Evolutionary conservation across 2,329 filamentous ascomycete genomes (phyloP).

Genomic region (Pyrenochaeta sp.): DNA sequence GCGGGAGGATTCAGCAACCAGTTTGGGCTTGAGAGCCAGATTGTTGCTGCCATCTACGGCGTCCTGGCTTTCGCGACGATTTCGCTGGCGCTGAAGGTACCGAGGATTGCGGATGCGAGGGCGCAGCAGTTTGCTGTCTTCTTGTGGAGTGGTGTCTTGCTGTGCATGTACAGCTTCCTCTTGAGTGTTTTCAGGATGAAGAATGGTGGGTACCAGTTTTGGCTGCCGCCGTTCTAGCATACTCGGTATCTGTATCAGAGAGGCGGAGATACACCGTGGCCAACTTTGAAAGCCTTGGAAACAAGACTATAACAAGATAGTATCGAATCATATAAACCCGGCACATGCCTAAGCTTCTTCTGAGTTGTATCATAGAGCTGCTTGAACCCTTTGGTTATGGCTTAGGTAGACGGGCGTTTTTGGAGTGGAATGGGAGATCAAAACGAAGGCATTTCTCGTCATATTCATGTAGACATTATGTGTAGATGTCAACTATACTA

Average conservation of each 20-base stretch:
- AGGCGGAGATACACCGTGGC: neutral
- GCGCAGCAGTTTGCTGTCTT: slow-evolving; percentile 83
- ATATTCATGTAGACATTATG: slow-evolving; percentile 11
- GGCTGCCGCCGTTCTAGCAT: slow-evolving; percentile 81
- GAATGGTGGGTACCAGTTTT: slow-evolving; percentile 95
- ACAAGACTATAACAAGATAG: neutral
- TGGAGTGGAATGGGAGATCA: neutral
- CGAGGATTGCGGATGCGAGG: slow-evolving; percentile 80
- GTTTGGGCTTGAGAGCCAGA: slow-evolving; percentile 93
- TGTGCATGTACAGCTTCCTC: slow-evolving; percentile 91
- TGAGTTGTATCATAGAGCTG: slow-evolving; percentile 8
- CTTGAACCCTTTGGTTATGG: neutral
- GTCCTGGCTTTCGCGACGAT: slow-evolving; percentile 90
- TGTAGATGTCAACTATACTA: slow-evolving; percentile 4
- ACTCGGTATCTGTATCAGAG: neutral
- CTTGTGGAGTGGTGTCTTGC: slow-evolving; percentile 78
- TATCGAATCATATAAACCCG: neutral
- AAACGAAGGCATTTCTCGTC: neutral
- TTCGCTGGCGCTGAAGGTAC: slow-evolving; percentile 88
- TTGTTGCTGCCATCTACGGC: slow-evolving; percentile 86
- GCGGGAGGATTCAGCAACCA: slow-evolving; percentile 92
- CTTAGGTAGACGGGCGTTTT: slow-evolving; percentile 2
- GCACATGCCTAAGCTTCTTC: neutral
- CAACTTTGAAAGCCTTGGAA: neutral
- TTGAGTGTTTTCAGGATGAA: slow-evolving; percentile 93